These are phyloP conservation scores for Moringa oleifera DNA, from an alignment of 345 rosid genomes.

Conservation along the genomic window DNA sequence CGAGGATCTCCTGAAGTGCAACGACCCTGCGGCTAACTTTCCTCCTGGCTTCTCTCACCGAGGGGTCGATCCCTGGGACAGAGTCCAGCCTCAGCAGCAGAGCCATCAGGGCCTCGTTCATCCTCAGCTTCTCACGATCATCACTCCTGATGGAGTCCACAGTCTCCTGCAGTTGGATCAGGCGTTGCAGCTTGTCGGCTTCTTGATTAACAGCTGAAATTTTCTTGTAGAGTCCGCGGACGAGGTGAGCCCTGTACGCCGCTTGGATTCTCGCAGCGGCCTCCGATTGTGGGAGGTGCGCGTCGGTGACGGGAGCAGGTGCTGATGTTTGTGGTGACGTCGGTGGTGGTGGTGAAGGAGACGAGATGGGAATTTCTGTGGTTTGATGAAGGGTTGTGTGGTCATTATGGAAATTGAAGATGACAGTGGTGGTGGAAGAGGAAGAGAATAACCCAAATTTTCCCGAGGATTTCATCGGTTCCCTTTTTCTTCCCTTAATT, in stretches of 20 bases:
- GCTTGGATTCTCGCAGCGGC: constrained; percentile 72
- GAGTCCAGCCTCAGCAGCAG: constrained; percentile 76
- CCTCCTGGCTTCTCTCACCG: constrained; percentile 79
- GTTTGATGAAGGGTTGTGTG: constrained; percentile 23
- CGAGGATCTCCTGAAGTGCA: constrained; percentile 79
- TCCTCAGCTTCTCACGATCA: constrained; percentile 57
- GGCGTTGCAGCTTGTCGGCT: constrained; percentile 49
- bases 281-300: constrained; percentile 22
- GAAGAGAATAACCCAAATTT: constrained; percentile 24
- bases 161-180: constrained; percentile 82
- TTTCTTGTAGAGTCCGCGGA: constrained; percentile 49
- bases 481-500: background rate
- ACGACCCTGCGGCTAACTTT: constrained; percentile 80
- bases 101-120: constrained; percentile 78
- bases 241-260: constrained; percentile 49
- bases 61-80: constrained; percentile 63
- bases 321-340: too few species aligned
- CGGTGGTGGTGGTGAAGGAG: constrained; percentile 14
- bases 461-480: constrained; percentile 32
- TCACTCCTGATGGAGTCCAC: constrained; percentile 65
- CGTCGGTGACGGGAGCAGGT: constrained; percentile 15
- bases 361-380: constrained; percentile 29
- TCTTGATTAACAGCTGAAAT: constrained; percentile 49
- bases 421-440: constrained; percentile 33
- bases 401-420: constrained; percentile 34